These are phyloP conservation scores for Auriscalpium microsporum DNA, from an alignment of 768 basidiomycete species.

Conservation along the genomic window DNA sequence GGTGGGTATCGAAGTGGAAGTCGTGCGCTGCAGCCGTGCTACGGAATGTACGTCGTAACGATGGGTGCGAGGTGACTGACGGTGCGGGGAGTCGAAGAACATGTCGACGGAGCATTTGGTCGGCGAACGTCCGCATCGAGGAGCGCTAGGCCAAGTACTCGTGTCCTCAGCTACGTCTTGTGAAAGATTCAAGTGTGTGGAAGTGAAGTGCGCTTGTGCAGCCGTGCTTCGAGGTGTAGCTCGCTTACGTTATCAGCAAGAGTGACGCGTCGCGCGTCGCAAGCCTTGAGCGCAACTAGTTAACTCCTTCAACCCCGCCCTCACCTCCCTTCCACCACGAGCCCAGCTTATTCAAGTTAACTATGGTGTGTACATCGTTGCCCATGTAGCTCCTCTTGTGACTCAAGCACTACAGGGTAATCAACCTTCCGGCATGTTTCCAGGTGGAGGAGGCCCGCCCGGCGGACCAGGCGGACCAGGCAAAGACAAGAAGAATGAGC, in stretches of 20 bases:
- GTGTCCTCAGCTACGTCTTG: no score
- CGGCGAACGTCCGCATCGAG: no score
- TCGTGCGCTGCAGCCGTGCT: conserved; percentile 19
- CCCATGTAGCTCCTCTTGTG: conserved; percentile 4
- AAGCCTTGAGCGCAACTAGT: conserved; percentile 1
- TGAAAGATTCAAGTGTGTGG: no score
- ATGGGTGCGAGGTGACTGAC: background rate
- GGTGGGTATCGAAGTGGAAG: conserved; percentile 94
- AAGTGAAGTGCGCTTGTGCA: no score
- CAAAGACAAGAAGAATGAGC: conserved; percentile 23
- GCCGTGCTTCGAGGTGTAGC: no score
- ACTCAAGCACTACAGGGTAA: conserved; percentile 47
- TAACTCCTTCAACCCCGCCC: conserved; percentile 7
- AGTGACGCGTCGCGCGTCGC: conserved; percentile 28
- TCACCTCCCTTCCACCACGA: background rate
- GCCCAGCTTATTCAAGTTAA: background rate
- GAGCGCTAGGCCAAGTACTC: no score
- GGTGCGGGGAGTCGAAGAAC: no score
- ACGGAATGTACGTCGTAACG: conserved; percentile 1
- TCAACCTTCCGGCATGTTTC: conserved; percentile 52
- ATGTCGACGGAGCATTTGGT: no score
- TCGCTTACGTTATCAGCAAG: background rate
- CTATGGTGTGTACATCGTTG: conserved; percentile 3
- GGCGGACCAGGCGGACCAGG: conserved; percentile 15
- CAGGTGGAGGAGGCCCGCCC: conserved; percentile 17